Base-by-base conservation (phyloP, 805 yeast genomes). In the Yarrowia keelungensis region DNA sequence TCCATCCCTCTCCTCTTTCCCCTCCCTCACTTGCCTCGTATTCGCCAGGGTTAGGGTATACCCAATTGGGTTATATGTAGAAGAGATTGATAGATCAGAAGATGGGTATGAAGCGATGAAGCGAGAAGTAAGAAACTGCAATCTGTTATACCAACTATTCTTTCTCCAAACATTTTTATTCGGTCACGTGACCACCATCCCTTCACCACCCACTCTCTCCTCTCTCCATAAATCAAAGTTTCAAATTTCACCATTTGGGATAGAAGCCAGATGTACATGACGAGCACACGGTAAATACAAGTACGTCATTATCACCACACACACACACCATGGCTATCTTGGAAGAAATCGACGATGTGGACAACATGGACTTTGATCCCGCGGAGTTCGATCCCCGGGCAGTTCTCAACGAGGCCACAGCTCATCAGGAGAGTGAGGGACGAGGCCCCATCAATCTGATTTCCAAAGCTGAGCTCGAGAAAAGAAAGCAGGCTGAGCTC, bases 291-390 rank as follows among this genome's bases (percentile, higher is more conserved):
- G 8, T 45, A 39, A n/a, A 56, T 16, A 50, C 54, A 39, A n/a
- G 49, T 16, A 50, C 54, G 16, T 35, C 41, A 32, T 15, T 32
- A 35, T 26, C 39, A 62, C 47, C 46, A 59, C 36, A 22, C 36
- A 19, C 19, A 19, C 61, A 7, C 38, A 50, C 36, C 51, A 75
- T 75, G 77, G 77, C 77, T n/a, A 72, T 74, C 58, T 72, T 79
- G 64, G 82, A 80, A 72, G 81, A 80, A 72, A 72, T 77, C 69
- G 92, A 89, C 76, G 90, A 87, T 75, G 96, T 91, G 79, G 98
- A 93, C 76, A 88, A 92, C 80, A 82, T 92, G 87, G 97, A 94
- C 74, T 89, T 91, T 90, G 97, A 93, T 79, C 82, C 93, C 36
- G 96, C 97, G 3, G 96, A 94, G 80, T 89, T 92, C 71, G 98